Evolutionary conservation across 495 filamentous ascomycete species (phyloP).

Genomic region (Aspergillus carlsbadensis): DNA sequence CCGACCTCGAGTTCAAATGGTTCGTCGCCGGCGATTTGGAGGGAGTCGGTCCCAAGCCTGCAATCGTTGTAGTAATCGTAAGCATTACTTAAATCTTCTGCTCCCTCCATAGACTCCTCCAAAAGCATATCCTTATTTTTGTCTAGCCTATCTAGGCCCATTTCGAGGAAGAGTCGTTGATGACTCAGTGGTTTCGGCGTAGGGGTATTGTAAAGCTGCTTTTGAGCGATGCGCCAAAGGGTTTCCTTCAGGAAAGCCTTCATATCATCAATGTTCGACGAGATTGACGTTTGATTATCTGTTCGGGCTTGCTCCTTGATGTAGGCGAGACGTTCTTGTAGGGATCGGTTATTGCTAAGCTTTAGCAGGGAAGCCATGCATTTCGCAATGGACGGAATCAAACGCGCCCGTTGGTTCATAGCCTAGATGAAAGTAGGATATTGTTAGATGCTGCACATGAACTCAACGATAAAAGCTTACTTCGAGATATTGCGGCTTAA

Average conservation of each 20-base stretch:
- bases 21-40: too few species aligned
- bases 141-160: neutral
- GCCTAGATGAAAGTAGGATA: constrained; percentile 25
- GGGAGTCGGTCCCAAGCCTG: neutral
- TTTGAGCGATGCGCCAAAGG: constrained; percentile 32
- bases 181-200: constrained; percentile 1
- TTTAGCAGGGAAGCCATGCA: constrained; percentile 32
- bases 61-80: neutral
- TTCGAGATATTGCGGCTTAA: constrained; percentile 36
- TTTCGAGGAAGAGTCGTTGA: neutral
- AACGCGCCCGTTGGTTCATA: constrained; percentile 36
- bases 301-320: neutral
- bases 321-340: constrained; percentile 13
- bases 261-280: neutral
- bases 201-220: constrained; percentile 18
- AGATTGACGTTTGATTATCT: neutral
- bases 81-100: neutral
- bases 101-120: neutral
- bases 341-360: constrained; percentile 10
- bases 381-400: constrained; percentile 37
- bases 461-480: constrained; percentile 18
- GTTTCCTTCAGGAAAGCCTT: constrained; percentile 20
- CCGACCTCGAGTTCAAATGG: neutral
- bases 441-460: neutral
- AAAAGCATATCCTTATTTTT: neutral